Evolutionary conservation across 2,329 filamentous ascomycete species (phyloP).

Genomic region (Gyromitra esculenta): DNA sequence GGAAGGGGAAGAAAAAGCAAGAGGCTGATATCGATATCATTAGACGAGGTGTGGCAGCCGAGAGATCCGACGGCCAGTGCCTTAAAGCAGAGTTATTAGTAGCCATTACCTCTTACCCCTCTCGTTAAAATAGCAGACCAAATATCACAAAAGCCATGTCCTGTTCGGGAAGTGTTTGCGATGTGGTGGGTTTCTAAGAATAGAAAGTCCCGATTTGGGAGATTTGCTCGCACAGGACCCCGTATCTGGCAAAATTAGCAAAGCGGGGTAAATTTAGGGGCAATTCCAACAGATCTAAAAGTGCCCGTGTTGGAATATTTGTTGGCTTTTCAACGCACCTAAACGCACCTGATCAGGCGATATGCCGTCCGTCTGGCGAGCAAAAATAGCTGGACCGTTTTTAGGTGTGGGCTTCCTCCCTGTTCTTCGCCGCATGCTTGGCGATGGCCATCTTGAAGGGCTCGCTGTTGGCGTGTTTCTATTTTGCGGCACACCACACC

Average conservation of each 20-base stretch:
- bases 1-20: conserved; percentile 14
- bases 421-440: conserved; percentile 42
- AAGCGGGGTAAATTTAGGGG: conserved; percentile 46
- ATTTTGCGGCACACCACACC: conserved; percentile 42
- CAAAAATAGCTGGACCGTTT: conserved; percentile 49
- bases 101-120: conserved; percentile 36
- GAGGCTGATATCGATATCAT: conserved; percentile 1
- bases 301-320: conserved; percentile 32
- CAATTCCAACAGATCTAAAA: conserved; percentile 36
- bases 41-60: not conserved
- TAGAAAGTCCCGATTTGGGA: conserved; percentile 18
- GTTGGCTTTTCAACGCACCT: conserved; percentile 4
- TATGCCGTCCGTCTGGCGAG: conserved; percentile 21
- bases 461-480: conserved; percentile 44
- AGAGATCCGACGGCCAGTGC: not conserved
- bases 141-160: conserved; percentile 17
- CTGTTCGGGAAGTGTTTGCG: conserved; percentile 8
- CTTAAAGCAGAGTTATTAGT: conserved; percentile 48
- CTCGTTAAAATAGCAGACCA: conserved; percentile 42
- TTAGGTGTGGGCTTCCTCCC: conserved; percentile 34
- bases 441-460: conserved; percentile 45
- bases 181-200: conserved; percentile 33
- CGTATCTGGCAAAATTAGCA: conserved; percentile 35
- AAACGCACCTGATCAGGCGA: conserved; percentile 42
- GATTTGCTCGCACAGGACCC: conserved; percentile 5